These are phyloP conservation scores for Naganishia cerealis DNA, from an alignment of 1,284 basidiomycete genomes.

Conservation along the genomic window DNA sequence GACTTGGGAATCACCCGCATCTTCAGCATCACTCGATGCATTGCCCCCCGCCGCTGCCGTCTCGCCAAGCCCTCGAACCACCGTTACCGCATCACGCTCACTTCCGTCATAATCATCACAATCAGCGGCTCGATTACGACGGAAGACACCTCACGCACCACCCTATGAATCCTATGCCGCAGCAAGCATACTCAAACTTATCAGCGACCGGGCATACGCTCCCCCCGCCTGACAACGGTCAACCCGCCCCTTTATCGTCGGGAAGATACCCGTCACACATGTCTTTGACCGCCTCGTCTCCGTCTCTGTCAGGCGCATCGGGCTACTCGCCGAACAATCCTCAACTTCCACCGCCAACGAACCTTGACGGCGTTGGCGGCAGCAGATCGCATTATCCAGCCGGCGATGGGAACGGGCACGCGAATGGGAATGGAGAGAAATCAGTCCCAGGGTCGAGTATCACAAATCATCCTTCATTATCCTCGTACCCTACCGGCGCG, in stretches of 20 bases:
- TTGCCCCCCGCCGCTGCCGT: not conserved
- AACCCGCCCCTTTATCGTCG: not conserved
- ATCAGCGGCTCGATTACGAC: not conserved
- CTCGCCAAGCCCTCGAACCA: not conserved
- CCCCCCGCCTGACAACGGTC: not conserved
- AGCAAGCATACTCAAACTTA: not conserved
- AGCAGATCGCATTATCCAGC: not conserved
- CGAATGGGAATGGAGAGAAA: not conserved
- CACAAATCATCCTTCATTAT: too few species aligned
- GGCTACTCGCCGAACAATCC: constrained; percentile 8
- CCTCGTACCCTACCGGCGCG: too few species aligned
- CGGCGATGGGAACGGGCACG: not conserved
- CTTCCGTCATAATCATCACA: not conserved
- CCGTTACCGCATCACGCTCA: not conserved
- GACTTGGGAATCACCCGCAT: not conserved
- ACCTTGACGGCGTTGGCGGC: too few species aligned
- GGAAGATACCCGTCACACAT: not conserved
- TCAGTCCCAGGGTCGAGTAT: too few species aligned
- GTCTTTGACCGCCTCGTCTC: not conserved
- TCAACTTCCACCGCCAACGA: too few species aligned
- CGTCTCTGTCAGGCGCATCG: constrained; percentile 12
- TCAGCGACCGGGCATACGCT: constrained; percentile 4
- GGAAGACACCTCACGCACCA: not conserved
- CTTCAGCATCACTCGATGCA: constrained; percentile 2
- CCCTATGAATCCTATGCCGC: not conserved